phyloP scores from a whole-genome alignment of 176 grass and related monocot genomes.

The Melocanna baccifera region DNA sequence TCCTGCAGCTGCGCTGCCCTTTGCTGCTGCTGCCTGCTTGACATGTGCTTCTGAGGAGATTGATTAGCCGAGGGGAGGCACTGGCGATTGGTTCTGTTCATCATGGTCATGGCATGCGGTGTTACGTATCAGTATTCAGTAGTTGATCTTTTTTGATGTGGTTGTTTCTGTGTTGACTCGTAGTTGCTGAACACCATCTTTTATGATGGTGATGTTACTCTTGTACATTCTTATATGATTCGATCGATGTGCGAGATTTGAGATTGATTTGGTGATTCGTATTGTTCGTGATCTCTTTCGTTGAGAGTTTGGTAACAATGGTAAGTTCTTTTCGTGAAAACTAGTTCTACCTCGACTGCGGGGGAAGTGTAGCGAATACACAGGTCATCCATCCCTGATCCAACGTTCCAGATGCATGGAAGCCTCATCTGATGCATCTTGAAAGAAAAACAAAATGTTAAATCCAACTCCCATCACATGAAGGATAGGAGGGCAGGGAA shows the following conservation, averaged over 20 bases:
- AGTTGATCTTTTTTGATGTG: neutral
- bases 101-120: neutral
- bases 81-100: neutral
- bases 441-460: too few relatives aligned
- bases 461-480: too few relatives aligned
- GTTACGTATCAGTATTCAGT: too few relatives aligned
- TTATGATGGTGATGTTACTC: neutral
- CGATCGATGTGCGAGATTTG: neutral
- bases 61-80: neutral
- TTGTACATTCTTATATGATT: neutral
- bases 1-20: conserved; percentile 32
- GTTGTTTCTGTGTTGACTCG: neutral
- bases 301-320: too few relatives aligned
- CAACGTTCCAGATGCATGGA: too few relatives aligned
- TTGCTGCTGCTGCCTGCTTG: conserved; percentile 49
- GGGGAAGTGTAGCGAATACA: too few relatives aligned
- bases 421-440: too few relatives aligned
- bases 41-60: conserved; percentile 30
- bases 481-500: too few relatives aligned
- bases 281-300: too few relatives aligned
- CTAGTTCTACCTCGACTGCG: too few relatives aligned
- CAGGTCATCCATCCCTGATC: too few relatives aligned
- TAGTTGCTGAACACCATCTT: neutral
- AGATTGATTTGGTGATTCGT: neutral
- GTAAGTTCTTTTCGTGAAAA: too few relatives aligned